Base-by-base conservation (phyloP, 2,329 filamentous ascomycete genomes). In the Fusarium sp. region DNA sequence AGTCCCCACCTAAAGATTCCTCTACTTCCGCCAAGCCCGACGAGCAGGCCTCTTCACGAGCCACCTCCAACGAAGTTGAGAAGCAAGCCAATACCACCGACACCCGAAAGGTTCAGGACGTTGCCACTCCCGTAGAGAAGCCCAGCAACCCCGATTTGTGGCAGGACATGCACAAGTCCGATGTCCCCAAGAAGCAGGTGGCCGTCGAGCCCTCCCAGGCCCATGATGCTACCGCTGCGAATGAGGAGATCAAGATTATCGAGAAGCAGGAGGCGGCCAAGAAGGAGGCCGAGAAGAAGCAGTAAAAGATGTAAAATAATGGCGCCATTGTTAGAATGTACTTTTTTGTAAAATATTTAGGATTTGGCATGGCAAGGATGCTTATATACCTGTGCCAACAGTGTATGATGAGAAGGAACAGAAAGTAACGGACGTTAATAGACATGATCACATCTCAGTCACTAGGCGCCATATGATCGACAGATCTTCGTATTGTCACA, bases 211-310 rank as follows among this genome's bases (percentile, higher is more conserved):
- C 67, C 15, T 26, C 28, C 7, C 67, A 62, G 28, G 66, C 65
- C 15, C 68, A 75, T n/a, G 77, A 79, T 56, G 76, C 75, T 8
- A 75, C 73, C 7, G 67, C 67, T 4, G 77, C 75, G 8, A 76
- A 76, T 37, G 68, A 71, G 3, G 63, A 72, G 33, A 62, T 68
- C 4, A 56, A 65, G 63, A 15, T 65, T n/a, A 49, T 68, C 9
- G 62, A 65, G 28, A 62, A 71, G 40, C 32, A 60, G 24, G 49
- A 70, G 19, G 57, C 69, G 17, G 56, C 71, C 7, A 51, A 60
- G 37, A 50, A 68, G 43, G 56, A 71, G 58, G 52, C 63, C 0
- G 50, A 70, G 43, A 51, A 67, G 39, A 51, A 68, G 47, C 43
- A 55, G 33, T 43, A 59, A 26, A 30, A 19, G 13, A 22, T 46